Percentiles rank a stretch among this genome's conserved stretches.
Evolutionary conservation across 164 flowering plant species (phyloP).

Genomic region (Berberis thunbergii): DNA sequence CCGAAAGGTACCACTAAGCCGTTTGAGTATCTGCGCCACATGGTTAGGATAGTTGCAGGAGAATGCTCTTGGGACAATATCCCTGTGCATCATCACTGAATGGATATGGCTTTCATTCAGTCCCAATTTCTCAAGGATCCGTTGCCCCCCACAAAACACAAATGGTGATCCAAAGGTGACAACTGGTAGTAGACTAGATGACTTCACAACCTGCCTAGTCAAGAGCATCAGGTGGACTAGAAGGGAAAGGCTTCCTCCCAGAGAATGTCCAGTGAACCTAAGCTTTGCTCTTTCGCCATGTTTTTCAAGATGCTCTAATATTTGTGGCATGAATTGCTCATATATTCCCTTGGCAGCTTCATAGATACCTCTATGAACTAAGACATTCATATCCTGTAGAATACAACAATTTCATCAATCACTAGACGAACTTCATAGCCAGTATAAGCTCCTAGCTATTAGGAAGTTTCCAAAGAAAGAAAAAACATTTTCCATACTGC

Average conservation of each 20-base stretch:
- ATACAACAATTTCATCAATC: not conserved
- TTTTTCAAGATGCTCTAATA: conserved; percentile 37
- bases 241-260: conserved; percentile 87
- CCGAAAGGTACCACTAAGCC: conserved; percentile 47
- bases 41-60: conserved; percentile 81
- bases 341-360: conserved; percentile 94
- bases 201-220: conserved; percentile 40
- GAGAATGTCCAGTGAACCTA: conserved; percentile 84
- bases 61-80: conserved; percentile 94
- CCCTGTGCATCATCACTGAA: conserved; percentile 84
- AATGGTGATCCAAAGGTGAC: conserved; percentile 98
- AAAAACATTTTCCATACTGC: not conserved
- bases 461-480: not conserved
- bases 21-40: conserved; percentile 62
- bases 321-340: conserved; percentile 76
- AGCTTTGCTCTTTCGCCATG: conserved; percentile 63
- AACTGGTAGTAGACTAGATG: conserved; percentile 51
- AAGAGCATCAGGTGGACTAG: conserved; percentile 73
- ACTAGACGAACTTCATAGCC: not conserved
- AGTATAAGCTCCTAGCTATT: not conserved
- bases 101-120: conserved; percentile 54
- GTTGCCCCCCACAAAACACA: conserved; percentile 70
- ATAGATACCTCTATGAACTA: conserved; percentile 91
- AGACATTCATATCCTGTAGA: conserved; percentile 60
- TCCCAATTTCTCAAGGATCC: conserved; percentile 48